Evolutionary conservation across 257 asterid genomes (phyloP).

Genomic region (Solanum pennellii): DNA sequence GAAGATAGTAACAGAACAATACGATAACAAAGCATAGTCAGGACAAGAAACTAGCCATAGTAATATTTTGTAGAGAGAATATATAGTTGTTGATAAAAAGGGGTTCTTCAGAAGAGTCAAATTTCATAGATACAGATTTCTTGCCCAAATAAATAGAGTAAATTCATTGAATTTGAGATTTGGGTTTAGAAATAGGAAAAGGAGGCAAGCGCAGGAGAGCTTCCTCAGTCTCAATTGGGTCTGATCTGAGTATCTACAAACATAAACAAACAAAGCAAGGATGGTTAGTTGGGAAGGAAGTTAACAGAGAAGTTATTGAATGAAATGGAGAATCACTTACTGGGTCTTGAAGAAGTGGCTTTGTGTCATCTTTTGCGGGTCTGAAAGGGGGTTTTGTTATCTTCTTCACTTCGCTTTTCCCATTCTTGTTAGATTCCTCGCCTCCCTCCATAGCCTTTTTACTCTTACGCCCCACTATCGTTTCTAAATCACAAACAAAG

Average conservation of each 20-base stretch:
- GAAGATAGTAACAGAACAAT: too few relatives aligned
- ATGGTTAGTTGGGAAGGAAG: not conserved
- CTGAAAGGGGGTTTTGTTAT: constrained; percentile 51
- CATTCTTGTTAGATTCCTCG: constrained; percentile 2
- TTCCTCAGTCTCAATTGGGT: constrained; percentile 88
- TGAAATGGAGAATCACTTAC: constrained; percentile 13
- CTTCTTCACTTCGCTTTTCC: constrained; percentile 8
- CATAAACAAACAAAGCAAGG: not conserved
- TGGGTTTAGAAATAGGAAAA: constrained; percentile 30
- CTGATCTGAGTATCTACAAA: constrained; percentile 62
- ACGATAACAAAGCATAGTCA: not conserved
- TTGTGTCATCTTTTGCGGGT: constrained; percentile 68
- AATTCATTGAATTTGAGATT: not conserved
- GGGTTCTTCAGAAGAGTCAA: not conserved
- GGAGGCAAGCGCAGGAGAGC: constrained; percentile 76
- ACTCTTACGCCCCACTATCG: not conserved
- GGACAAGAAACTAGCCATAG: not conserved
- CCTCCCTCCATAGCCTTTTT: constrained; percentile 14
- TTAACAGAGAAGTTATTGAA: not conserved
- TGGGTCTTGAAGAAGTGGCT: constrained; percentile 72
- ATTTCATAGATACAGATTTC: not conserved
- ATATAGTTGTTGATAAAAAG: not conserved
- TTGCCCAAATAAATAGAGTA: not conserved
- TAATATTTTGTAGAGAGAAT: too few relatives aligned
- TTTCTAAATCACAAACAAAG: not conserved